A percentile compares a stretch with the other conserved stretches of the same genome.
phyloP scores from a whole-genome alignment of 495 filamentous ascomycete genomes.

The Amniculicola lignicola region DNA sequence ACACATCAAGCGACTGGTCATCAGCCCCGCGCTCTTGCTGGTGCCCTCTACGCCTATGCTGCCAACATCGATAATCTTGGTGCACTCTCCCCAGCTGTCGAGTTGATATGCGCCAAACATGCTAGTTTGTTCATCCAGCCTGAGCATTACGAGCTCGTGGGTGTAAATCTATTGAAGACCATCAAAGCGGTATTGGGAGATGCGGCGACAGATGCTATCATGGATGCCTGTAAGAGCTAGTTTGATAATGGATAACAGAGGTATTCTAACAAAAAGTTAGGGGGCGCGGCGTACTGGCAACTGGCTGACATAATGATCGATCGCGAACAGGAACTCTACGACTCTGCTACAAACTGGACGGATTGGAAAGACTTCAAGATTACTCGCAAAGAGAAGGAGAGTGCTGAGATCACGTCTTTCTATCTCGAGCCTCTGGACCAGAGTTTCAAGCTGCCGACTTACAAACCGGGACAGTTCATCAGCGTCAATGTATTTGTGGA shows the following conservation, averaged over 20 bases:
- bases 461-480: conserved; percentile 68
- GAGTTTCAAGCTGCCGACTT: conserved; percentile 53
- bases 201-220: conserved; percentile 63
- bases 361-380: conserved; percentile 67
- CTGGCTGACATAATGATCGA: conserved; percentile 68
- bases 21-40: conserved; percentile 64
- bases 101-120: conserved; percentile 73
- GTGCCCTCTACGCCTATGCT: conserved; percentile 66
- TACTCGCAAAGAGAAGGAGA: conserved; percentile 58
- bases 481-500: conserved; percentile 58
- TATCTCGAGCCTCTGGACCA: conserved; percentile 66
- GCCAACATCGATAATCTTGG: conserved; percentile 67
- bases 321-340: conserved; percentile 60
- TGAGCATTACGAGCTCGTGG: conserved; percentile 67
- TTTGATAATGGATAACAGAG: too few relatives aligned
- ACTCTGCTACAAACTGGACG: conserved; percentile 55
- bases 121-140: conserved; percentile 66
- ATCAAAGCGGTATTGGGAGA: conserved; percentile 65
- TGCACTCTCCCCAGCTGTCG: conserved; percentile 59
- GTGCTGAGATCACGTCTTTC: conserved; percentile 66
- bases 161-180: conserved; percentile 62
- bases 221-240: too few relatives aligned
- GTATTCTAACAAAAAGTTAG: too few relatives aligned
- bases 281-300: conserved; percentile 68
- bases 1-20: conserved; percentile 62